Evolutionary conservation across 495 filamentous ascomycete genomes (phyloP).

Genomic region (Daldinia bambusicola): DNA sequence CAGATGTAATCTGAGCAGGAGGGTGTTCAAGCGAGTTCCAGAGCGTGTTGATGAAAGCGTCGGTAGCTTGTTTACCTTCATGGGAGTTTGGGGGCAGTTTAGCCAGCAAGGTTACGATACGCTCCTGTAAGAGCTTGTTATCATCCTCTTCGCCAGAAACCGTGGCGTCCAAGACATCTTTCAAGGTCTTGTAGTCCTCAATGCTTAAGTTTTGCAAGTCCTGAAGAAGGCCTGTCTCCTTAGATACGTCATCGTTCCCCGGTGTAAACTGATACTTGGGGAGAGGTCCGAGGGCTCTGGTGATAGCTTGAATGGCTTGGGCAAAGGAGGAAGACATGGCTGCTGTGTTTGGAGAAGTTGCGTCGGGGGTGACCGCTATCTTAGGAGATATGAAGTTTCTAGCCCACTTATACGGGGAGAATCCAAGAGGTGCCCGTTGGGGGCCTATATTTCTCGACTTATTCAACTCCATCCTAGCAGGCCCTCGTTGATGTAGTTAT

Average conservation of each 20-base stretch:
- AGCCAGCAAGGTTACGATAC: slow-evolving; percentile 48
- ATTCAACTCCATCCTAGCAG: slow-evolving; percentile 8
- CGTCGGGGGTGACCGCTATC: not conserved
- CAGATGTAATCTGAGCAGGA: slow-evolving; percentile 63
- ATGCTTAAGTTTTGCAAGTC: slow-evolving; percentile 45
- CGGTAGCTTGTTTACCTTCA: slow-evolving; percentile 47
- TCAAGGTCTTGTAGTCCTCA: slow-evolving; percentile 50
- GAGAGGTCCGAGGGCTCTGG: slow-evolving; percentile 45
- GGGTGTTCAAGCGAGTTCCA: slow-evolving; percentile 75
- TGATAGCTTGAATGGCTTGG: slow-evolving; percentile 40
- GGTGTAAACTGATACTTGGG: slow-evolving; percentile 46
- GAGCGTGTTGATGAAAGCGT: slow-evolving; percentile 60
- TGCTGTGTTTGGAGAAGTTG: slow-evolving; percentile 2
- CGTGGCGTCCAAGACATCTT: slow-evolving; percentile 47
- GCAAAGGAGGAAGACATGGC: slow-evolving; percentile 34
- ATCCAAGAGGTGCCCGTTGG: not conserved
- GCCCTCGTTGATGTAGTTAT: not conserved
- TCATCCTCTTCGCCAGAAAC: slow-evolving; percentile 51
- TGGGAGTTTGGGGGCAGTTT: slow-evolving; percentile 50
- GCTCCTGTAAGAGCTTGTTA: slow-evolving; percentile 52
- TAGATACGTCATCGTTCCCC: slow-evolving; percentile 41
- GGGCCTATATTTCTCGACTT: not conserved
- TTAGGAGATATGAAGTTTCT: slow-evolving; percentile 1
- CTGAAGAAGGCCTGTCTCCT: slow-evolving; percentile 40
- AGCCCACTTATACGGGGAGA: slow-evolving; percentile 11